These are phyloP conservation scores for Lycium ferocissimum DNA, from an alignment of 257 asterid genomes.

Conservation along the genomic window DNA sequence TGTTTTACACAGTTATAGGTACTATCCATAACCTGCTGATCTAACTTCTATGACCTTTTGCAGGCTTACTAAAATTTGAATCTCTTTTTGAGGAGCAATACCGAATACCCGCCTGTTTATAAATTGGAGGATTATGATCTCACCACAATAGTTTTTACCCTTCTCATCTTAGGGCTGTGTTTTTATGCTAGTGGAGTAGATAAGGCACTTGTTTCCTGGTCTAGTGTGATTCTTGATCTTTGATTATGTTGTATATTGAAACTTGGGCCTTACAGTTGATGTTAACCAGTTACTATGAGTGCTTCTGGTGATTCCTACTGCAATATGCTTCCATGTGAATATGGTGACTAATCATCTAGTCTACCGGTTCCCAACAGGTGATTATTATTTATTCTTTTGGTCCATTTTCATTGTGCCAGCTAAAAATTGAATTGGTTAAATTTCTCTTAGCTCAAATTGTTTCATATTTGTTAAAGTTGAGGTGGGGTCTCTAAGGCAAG, in stretches of 20 bases:
- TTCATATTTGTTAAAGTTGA: neutral
- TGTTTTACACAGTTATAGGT: neutral
- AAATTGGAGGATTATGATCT: slow-evolving; percentile 30
- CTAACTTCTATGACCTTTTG: neutral
- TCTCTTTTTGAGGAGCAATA: slow-evolving; percentile 41
- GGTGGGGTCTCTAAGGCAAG: neutral
- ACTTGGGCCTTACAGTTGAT: neutral
- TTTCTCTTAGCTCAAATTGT: neutral
- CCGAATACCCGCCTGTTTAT: slow-evolving; percentile 35
- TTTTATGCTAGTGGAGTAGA: slow-evolving; percentile 30
- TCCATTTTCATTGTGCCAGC: neutral
- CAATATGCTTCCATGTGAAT: slow-evolving; percentile 19
- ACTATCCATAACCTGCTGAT: slow-evolving; percentile 9
- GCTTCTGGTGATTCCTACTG: neutral
- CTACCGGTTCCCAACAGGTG: neutral
- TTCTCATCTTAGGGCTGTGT: slow-evolving; percentile 21
- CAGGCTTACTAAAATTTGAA: slow-evolving; percentile 20
- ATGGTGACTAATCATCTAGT: slow-evolving; percentile 20
- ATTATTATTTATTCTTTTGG: neutral
- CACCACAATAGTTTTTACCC: neutral
- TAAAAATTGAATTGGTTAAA: neutral
- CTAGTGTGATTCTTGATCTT: neutral
- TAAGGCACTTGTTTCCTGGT: slow-evolving; percentile 19
- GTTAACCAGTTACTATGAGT: neutral
- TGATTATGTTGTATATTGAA: slow-evolving; percentile 24